Conservation (phyloP, 768 basidiomycete genomes). For the Xanthoconium purpureum region DNA sequence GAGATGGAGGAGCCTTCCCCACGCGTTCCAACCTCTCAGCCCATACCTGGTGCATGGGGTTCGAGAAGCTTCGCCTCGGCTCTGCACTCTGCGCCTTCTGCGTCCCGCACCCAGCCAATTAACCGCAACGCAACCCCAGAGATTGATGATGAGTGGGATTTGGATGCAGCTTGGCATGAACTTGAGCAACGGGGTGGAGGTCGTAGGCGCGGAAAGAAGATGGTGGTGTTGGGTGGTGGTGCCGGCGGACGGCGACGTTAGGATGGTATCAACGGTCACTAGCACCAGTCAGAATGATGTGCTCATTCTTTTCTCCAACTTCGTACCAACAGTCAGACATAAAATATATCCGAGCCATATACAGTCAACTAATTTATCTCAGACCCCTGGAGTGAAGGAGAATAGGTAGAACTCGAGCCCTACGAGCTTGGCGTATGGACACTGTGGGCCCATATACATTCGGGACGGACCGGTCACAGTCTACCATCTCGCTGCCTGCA, state of each 20-base stretch:
- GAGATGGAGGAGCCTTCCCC: constrained; percentile 15
- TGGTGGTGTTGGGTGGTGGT: constrained; percentile 72
- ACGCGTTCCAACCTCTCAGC: constrained; percentile 8
- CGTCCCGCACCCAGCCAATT: constrained; percentile 44
- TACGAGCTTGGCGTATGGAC: too few species aligned
- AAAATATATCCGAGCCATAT: constrained; percentile 1
- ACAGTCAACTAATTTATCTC: too few species aligned
- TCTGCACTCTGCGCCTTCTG: constrained; percentile 47
- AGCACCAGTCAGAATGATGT: not conserved
- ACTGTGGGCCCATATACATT: too few species aligned
- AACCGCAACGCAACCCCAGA: constrained; percentile 28
- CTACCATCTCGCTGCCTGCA: too few species aligned
- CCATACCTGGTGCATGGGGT: constrained; percentile 66
- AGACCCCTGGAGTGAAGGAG: too few species aligned
- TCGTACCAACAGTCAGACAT: constrained; percentile 14
- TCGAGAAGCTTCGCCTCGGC: constrained; percentile 80
- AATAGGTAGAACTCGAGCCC: too few species aligned
- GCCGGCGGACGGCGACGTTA: constrained; percentile 50
- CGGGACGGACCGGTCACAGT: too few species aligned
- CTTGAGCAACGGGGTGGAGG: constrained; percentile 57
- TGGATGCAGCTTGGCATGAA: constrained; percentile 80
- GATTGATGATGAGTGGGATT: constrained; percentile 66
- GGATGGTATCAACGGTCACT: not conserved
- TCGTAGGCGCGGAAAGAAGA: constrained; percentile 58
- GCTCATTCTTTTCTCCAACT: not conserved